phyloP scores from a whole-genome alignment of 2,329 filamentous ascomycete genomes.

The Huntiella savannae region DNA sequence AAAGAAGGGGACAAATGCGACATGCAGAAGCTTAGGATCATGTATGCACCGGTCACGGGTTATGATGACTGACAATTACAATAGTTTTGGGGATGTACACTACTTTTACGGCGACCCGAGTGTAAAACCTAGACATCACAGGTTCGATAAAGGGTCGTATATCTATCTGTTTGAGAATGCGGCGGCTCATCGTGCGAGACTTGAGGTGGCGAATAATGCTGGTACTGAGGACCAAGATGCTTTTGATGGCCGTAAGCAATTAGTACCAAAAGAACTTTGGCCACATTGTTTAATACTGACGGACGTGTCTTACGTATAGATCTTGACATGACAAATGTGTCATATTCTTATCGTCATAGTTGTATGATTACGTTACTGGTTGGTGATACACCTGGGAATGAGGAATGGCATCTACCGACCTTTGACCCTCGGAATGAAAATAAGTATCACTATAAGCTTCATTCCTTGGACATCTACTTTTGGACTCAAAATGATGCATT shows the following conservation, averaged over 20 bases:
- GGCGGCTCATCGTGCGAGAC: constrained; percentile 42
- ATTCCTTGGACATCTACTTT: constrained; percentile 61
- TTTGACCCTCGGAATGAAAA: constrained; percentile 54
- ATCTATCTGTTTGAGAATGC: constrained; percentile 65
- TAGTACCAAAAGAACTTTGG: constrained; percentile 22
- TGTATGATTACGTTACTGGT: constrained; percentile 50
- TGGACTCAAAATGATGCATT: constrained; percentile 57
- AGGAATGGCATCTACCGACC: constrained; percentile 58
- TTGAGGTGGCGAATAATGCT: constrained; percentile 59
- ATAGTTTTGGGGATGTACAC: constrained; percentile 58
- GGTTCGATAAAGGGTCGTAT: constrained; percentile 64
- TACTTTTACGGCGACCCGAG: constrained; percentile 57
- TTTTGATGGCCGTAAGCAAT: constrained; percentile 50
- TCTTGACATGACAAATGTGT: constrained; percentile 43
- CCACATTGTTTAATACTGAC: constrained; percentile 41
- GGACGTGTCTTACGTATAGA: constrained; percentile 54
- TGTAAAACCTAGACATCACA: constrained; percentile 52
- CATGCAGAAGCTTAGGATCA: neutral
- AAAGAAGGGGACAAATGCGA: neutral
- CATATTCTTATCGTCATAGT: constrained; percentile 57
- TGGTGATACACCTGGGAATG: constrained; percentile 27
- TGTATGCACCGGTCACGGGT: neutral
- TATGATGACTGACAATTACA: neutral
- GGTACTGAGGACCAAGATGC: constrained; percentile 63
- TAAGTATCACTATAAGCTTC: constrained; percentile 62